Evolutionary conservation across 148 eudicot genomes (phyloP).

Genomic region (Rheum nobile): DNA sequence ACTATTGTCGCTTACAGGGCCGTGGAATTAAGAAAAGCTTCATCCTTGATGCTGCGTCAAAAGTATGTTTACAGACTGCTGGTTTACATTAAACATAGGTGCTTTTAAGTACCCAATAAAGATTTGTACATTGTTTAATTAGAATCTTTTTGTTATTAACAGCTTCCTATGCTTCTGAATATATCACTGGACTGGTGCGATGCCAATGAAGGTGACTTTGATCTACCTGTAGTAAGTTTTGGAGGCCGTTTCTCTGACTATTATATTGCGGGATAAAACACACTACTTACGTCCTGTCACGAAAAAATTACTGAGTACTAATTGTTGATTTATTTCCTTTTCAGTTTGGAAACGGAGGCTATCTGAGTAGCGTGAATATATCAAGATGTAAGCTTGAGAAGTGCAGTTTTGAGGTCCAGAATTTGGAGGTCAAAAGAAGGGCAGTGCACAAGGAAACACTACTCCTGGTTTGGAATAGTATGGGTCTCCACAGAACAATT

Average conservation of each 20-base stretch:
- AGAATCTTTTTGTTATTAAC: conserved; percentile 13
- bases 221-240: conserved; percentile 56
- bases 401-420: conserved; percentile 28
- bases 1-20: conserved; percentile 31
- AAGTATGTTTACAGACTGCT: conserved; percentile 26
- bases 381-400: conserved; percentile 61
- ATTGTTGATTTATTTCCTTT: background rate
- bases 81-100: background rate
- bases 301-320: background rate
- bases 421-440: conserved; percentile 20
- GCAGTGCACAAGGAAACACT: conserved; percentile 65
- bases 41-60: conserved; percentile 48
- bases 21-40: conserved; percentile 48
- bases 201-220: conserved; percentile 61
- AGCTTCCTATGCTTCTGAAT: conserved; percentile 88
- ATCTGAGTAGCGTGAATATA: conserved; percentile 48
- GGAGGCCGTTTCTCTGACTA: conserved; percentile 1
- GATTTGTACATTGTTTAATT: background rate
- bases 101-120: background rate
- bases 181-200: conserved; percentile 78
- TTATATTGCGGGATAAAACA: background rate
- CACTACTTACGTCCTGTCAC: too few relatives aligned
- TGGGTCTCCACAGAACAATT: conserved; percentile 32
- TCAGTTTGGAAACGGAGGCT: conserved; percentile 53
- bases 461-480: conserved; percentile 57